A percentile compares a stretch with the other conserved stretches of the same genome.
Conservation (phyloP, 1,139 yeast species). For the Yamadazyma blattariae region DNA sequence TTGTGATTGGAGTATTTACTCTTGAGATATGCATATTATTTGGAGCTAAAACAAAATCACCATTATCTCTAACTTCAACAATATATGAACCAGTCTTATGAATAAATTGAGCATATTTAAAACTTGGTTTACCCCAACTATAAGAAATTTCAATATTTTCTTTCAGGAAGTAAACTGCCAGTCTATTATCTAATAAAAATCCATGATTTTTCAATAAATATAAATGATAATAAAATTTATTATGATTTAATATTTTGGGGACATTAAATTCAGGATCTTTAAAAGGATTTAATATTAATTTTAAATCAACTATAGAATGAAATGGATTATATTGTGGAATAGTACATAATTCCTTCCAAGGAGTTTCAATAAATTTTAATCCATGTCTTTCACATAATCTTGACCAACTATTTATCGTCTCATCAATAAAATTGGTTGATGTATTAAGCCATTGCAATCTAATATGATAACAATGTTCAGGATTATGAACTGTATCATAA, state of each 20-base stretch:
- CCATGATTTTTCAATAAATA: conserved; percentile 66
- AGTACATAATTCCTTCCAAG: conserved; percentile 82
- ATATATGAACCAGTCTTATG: conserved; percentile 87
- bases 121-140: conserved; percentile 89
- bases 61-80: conserved; percentile 81
- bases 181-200: conserved; percentile 79
- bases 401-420: conserved; percentile 77
- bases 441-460: conserved; percentile 91
- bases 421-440: conserved; percentile 86
- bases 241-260: conserved; percentile 44
- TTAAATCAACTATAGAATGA: conserved; percentile 75
- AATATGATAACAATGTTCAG: conserved; percentile 91
- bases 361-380: conserved; percentile 82
- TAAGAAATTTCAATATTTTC: conserved; percentile 60
- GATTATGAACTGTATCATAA: conserved; percentile 89
- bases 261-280: conserved; percentile 51
- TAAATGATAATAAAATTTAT: conserved; percentile 59
- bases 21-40: conserved; percentile 72
- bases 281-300: conserved; percentile 68
- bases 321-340: conserved; percentile 80
- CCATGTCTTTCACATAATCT: conserved; percentile 87
- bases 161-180: conserved; percentile 58
- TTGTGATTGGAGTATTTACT: conserved; percentile 36
- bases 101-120: conserved; percentile 82
- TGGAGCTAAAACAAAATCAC: conserved; percentile 79